These are phyloP conservation scores for Colletotrichum plurivorum DNA, from an alignment of 2,329 filamentous ascomycete genomes.

Conservation along the genomic window DNA sequence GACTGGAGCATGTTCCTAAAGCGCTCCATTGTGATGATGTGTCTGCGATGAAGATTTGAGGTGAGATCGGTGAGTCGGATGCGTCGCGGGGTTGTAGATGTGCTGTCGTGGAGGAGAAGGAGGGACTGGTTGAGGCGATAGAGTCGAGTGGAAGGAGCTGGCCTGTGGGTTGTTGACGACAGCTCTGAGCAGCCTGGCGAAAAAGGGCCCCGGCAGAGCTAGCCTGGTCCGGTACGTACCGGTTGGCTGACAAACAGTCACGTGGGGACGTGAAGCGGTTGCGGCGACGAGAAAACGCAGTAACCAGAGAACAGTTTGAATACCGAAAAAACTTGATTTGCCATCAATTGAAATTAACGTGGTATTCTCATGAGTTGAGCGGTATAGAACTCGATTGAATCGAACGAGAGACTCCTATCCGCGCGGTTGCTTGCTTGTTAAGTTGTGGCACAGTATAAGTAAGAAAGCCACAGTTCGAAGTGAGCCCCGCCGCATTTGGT, in stretches of 20 bases:
- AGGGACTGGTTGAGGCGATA: conserved; percentile 32
- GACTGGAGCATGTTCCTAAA: conserved; percentile 90
- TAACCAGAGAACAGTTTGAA: too few species aligned
- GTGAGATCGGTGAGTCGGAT: neutral
- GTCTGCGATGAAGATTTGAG: neutral
- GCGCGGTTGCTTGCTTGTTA: too few species aligned
- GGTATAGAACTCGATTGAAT: too few species aligned
- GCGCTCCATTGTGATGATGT: conserved; percentile 79
- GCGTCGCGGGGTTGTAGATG: conserved; percentile 1
- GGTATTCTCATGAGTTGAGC: too few species aligned
- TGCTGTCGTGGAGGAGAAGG: conserved; percentile 15
- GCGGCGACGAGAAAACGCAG: neutral
- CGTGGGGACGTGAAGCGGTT: conserved; percentile 4
- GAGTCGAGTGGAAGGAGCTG: conserved; percentile 39
- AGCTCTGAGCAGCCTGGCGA: conserved; percentile 50
- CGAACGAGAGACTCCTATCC: too few species aligned
- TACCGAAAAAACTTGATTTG: too few species aligned
- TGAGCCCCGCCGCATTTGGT: too few species aligned
- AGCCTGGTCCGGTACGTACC: conserved; percentile 40
- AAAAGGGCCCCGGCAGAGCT: conserved; percentile 41
- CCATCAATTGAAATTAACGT: too few species aligned
- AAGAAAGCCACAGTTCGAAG: too few species aligned
- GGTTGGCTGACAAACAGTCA: conserved; percentile 30
- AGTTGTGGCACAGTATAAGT: too few species aligned
- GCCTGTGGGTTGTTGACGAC: conserved; percentile 47